Conservation (phyloP, 352 stramenopile species). For the Phytophthora aleatoria region DNA sequence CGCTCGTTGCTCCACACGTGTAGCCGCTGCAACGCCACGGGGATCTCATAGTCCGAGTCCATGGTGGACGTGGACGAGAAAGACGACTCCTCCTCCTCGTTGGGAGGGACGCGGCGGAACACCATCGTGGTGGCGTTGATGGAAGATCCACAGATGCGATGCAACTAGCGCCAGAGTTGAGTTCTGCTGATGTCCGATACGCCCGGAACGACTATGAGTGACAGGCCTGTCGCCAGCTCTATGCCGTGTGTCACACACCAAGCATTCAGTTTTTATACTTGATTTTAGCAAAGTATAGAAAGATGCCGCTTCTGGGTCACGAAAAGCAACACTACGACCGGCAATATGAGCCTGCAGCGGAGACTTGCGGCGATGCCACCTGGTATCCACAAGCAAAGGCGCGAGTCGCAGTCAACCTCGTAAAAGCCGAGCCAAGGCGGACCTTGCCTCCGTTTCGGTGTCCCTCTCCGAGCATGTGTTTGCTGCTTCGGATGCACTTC, state of each 20-base stretch:
- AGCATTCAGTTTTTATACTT: slow-evolving; percentile 22
- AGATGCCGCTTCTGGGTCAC: slow-evolving; percentile 3
- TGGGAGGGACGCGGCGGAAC: slow-evolving; percentile 23
- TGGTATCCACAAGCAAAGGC: slow-evolving; percentile 9
- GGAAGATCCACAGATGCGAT: slow-evolving; percentile 6
- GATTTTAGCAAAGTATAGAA: slow-evolving; percentile 2
- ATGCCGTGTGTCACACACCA: slow-evolving; percentile 32
- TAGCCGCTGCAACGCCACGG: slow-evolving; percentile 65
- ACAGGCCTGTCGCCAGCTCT: slow-evolving; percentile 7
- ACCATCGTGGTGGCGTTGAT: slow-evolving; percentile 16
- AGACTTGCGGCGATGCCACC: slow-evolving; percentile 13
- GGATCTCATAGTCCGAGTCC: slow-evolving; percentile 87
- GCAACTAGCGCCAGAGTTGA: slow-evolving; percentile 7
- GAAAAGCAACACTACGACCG: slow-evolving; percentile 16
- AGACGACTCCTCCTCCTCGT: slow-evolving; percentile 63
- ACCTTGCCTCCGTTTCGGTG: slow-evolving; percentile 19
- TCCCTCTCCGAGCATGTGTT: slow-evolving; percentile 9
- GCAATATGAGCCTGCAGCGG: slow-evolving; percentile 11
- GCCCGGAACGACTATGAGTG: slow-evolving; percentile 8
- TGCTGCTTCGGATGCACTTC: slow-evolving; percentile 18
- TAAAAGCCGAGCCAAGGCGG: slow-evolving; percentile 25
- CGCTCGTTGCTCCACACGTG: slow-evolving; percentile 69
- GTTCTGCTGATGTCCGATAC: slow-evolving; percentile 13
- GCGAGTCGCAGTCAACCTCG: slow-evolving; percentile 9
- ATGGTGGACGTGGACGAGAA: slow-evolving; percentile 85